phyloP scores from a whole-genome alignment of 2,329 filamentous ascomycete genomes.

The Beauveria sp. region DNA sequence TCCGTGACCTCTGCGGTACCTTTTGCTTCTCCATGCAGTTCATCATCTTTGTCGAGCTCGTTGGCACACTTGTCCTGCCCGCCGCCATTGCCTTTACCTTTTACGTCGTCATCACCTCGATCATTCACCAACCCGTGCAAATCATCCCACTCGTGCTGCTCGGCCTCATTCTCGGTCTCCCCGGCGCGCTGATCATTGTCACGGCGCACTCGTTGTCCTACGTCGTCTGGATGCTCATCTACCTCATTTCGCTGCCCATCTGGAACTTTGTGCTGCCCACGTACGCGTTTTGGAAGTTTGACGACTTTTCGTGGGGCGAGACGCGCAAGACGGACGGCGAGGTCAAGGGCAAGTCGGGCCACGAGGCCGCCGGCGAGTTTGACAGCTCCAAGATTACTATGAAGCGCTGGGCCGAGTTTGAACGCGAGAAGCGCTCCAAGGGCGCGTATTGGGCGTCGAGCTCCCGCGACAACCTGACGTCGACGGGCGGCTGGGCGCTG shows the following conservation, averaged over 20 bases:
- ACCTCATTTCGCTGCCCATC: conserved; percentile 82
- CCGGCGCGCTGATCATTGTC: conserved; percentile 81
- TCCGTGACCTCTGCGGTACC: conserved; percentile 91
- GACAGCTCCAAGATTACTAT: conserved; percentile 99
- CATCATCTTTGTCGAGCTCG: conserved; percentile 87
- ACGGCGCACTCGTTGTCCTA: conserved; percentile 92
- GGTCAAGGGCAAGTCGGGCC: conserved; percentile 76
- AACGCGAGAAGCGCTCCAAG: conserved; percentile 52
- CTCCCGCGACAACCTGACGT: conserved; percentile 40
- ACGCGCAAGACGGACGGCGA: conserved; percentile 92
- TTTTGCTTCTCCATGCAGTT: conserved; percentile 99
- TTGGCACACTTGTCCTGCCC: conserved; percentile 89
- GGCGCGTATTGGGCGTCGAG: conserved; percentile 42
- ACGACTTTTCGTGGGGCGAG: conserved; percentile 99
- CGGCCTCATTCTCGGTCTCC: conserved; percentile 85
- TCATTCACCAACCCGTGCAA: conserved; percentile 67
- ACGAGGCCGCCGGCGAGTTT: conserved; percentile 90
- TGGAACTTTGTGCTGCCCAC: conserved; percentile 96
- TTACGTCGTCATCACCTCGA: conserved; percentile 89
- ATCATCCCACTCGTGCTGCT: conserved; percentile 87
- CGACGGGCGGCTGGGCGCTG: conserved; percentile 33
- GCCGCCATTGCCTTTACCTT: conserved; percentile 96
- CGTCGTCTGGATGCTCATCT: conserved; percentile 94
- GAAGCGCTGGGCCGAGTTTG: conserved; percentile 98
- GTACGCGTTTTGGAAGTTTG: conserved; percentile 99